Conservation (phyloP, 2,329 filamentous ascomycete species). For the Fusarium brevicatenulatum region DNA sequence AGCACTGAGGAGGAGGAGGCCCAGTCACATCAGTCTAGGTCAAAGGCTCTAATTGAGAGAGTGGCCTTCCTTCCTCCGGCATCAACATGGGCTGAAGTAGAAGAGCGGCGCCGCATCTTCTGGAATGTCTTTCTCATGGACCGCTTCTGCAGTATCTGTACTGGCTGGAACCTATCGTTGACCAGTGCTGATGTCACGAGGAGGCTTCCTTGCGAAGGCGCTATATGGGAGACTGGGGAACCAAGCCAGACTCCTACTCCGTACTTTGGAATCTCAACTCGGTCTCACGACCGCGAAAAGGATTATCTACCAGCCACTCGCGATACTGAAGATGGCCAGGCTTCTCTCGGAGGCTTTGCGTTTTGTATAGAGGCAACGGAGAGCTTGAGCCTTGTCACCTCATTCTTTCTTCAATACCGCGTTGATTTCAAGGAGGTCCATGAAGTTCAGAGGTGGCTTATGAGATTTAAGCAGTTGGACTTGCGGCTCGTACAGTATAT, state of each 20-base stretch:
- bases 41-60: constrained; percentile 46
- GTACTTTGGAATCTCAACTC: constrained; percentile 54
- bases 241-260: constrained; percentile 51
- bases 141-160: constrained; percentile 53
- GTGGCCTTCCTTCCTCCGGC: constrained; percentile 47
- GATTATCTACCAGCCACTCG: constrained; percentile 16
- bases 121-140: constrained; percentile 56
- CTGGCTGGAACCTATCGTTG: constrained; percentile 48
- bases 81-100: constrained; percentile 50
- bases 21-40: constrained; percentile 15
- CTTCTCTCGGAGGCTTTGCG: constrained; percentile 53
- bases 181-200: constrained; percentile 51
- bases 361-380: constrained; percentile 59
- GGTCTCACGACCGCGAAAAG: constrained; percentile 35
- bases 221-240: constrained; percentile 51
- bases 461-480: constrained; percentile 58
- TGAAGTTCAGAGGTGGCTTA: constrained; percentile 54
- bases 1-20: constrained; percentile 50
- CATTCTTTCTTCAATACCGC: constrained; percentile 55
- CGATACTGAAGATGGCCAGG: constrained; percentile 28
- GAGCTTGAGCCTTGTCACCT: constrained; percentile 54
- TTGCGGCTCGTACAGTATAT: constrained; percentile 53
- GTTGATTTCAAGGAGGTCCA: constrained; percentile 51
- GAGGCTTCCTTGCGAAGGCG: constrained; percentile 53
- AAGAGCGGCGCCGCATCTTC: constrained; percentile 54